Conservation (phyloP, 2,329 filamentous ascomycete genomes). For the Leptographium flavum region DNA sequence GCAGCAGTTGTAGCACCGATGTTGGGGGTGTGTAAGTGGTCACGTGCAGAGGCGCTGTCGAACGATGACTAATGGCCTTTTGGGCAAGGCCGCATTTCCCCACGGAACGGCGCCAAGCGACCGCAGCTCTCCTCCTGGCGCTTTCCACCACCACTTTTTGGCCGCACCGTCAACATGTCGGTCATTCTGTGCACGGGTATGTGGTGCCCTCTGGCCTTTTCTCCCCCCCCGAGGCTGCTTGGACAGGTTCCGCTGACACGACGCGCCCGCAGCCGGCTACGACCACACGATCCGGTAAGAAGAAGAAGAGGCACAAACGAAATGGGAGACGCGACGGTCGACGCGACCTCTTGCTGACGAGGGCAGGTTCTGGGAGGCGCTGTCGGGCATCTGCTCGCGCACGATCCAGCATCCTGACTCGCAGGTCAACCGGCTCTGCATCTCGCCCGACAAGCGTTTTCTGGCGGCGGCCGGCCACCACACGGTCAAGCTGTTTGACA, state of each 20-base stretch:
- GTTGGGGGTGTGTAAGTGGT: not conserved
- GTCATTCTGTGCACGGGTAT: slow-evolving; percentile 49
- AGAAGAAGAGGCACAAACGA: not conserved
- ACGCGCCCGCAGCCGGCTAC: slow-evolving; percentile 35
- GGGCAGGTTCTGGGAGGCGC: slow-evolving; percentile 90
- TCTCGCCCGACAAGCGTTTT: slow-evolving; percentile 94
- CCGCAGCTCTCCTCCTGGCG: not conserved
- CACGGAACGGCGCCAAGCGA: not conserved
- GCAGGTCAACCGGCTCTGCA: slow-evolving; percentile 95
- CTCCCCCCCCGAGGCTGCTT: no score
- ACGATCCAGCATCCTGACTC: slow-evolving; percentile 98
- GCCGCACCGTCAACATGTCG: slow-evolving; percentile 29
- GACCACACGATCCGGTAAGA: slow-evolving; percentile 47
- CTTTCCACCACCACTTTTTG: slow-evolving; percentile 1
- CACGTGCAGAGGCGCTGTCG: not conserved
- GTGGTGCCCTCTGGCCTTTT: no score
- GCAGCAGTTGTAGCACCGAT: not conserved
- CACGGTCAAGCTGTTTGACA: slow-evolving; percentile 94
- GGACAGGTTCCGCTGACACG: not conserved
- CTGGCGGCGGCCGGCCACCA: slow-evolving; percentile 69
- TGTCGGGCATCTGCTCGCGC: slow-evolving; percentile 93
- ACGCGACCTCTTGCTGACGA: not conserved
- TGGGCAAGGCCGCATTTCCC: not conserved
- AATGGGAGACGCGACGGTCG: no score
- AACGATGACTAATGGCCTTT: not conserved